A percentile compares a stretch with the other conserved stretches of the same genome.
Conservation (phyloP, 305 asterid genomes). For the Fraxinus floribunda region DNA sequence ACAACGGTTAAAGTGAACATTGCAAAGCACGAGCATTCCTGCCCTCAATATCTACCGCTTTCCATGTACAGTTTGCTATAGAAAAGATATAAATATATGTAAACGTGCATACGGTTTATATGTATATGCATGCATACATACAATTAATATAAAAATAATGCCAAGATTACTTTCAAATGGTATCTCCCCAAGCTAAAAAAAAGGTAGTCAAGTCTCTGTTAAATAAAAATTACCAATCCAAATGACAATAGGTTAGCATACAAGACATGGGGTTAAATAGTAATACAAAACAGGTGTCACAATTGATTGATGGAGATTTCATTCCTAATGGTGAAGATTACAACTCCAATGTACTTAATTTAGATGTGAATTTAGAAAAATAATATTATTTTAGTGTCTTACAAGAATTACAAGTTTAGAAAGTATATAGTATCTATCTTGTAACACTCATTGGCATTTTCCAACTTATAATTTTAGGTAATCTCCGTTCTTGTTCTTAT, state of each 20-base stretch:
- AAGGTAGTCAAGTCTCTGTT: background rate
- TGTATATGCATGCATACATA: background rate
- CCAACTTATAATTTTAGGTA: background rate
- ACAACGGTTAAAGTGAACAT: background rate
- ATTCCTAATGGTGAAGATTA: slow-evolving; percentile 4
- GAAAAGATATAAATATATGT: background rate
- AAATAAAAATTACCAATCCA: background rate
- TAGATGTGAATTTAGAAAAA: background rate
- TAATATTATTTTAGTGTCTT: background rate
- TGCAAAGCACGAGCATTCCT: background rate
- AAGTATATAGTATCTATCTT: background rate
- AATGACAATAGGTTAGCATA: background rate
- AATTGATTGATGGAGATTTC: background rate
- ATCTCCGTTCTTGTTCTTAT: background rate
- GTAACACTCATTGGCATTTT: background rate
- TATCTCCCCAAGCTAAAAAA: background rate
- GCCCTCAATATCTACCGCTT: background rate
- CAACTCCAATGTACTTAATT: background rate
- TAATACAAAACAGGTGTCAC: background rate
- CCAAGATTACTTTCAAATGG: background rate
- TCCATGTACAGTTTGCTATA: background rate
- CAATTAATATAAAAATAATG: background rate
- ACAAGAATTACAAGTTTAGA: background rate
- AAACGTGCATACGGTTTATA: background rate
- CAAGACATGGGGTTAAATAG: background rate